phyloP scores from a whole-genome alignment of 305 asterid species.

The Fraxinus angustifolia region DNA sequence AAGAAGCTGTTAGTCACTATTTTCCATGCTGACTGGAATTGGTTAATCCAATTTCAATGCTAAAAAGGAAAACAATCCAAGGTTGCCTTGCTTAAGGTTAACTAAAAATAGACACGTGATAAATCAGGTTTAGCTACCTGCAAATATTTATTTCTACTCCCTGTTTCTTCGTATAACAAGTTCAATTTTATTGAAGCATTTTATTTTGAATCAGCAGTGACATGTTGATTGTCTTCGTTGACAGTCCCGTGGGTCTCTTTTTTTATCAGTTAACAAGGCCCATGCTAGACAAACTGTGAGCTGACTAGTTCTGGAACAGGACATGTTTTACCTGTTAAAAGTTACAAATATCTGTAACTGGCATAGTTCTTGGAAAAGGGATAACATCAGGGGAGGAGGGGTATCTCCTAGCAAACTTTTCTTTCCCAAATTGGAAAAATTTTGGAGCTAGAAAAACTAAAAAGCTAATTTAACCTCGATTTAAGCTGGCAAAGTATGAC shows the following conservation, averaged over 20 bases:
- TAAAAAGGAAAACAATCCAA: not conserved
- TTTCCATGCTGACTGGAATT: not conserved
- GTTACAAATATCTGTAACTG: not conserved
- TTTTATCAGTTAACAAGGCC: not conserved
- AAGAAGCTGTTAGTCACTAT: not conserved
- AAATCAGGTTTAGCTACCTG: not conserved
- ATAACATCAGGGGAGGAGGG: not conserved
- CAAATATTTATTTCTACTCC: not conserved
- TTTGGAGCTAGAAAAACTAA: not conserved
- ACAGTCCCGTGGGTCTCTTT: not conserved
- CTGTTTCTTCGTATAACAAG: not conserved
- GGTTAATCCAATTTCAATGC: not conserved
- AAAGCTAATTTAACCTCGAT: not conserved
- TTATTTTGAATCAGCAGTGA: not conserved
- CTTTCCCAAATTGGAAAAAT: not conserved
- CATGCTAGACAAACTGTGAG: not conserved
- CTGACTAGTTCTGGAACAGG: not conserved
- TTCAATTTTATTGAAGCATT: not conserved
- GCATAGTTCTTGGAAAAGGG: not conserved
- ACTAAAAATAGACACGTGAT: not conserved
- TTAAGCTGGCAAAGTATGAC: not conserved
- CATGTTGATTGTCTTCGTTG: not conserved
- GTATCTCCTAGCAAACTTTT: not conserved
- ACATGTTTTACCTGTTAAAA: not conserved
- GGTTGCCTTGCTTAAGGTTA: not conserved